Percentiles rank a stretch among this genome's conserved stretches.
Conservation (phyloP, 1,139 yeast genomes). For the Saccharomyces hybrid region DNA sequence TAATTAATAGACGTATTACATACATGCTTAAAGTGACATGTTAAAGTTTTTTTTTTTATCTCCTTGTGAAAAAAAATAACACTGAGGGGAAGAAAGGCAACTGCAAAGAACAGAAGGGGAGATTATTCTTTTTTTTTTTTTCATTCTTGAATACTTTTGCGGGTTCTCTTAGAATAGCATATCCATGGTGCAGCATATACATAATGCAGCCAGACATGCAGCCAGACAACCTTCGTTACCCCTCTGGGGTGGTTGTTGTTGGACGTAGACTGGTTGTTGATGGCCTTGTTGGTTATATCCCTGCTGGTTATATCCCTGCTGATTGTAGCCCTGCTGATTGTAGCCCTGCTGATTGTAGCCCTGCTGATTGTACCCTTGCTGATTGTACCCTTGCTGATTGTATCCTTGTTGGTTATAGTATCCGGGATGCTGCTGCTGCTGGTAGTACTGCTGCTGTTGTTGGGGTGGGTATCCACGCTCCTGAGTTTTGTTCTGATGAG, state of each 20-base stretch:
- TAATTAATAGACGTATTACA: background rate
- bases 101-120: background rate
- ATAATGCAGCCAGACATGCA: conserved; percentile 66
- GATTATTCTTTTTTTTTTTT: background rate
- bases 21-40: background rate
- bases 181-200: conserved; percentile 69
- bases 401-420: conserved; percentile 8
- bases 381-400: conserved; percentile 7
- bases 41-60: background rate
- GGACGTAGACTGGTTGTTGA: conserved; percentile 63
- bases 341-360: conserved; percentile 24
- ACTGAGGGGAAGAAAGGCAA: background rate
- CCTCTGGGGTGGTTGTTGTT: conserved; percentile 42
- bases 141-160: background rate
- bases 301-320: conserved; percentile 35
- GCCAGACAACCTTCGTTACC: conserved; percentile 48
- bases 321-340: conserved; percentile 31
- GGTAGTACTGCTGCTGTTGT: conserved; percentile 10
- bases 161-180: conserved; percentile 42
- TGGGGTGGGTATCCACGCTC: background rate
- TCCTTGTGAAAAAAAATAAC: background rate
- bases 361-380: conserved; percentile 7
- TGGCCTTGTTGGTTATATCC: conserved; percentile 34
- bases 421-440: conserved; percentile 10
- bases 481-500: background rate